Evolutionary conservation across 768 basidiomycete species (phyloP), one percentile per base, ranked within the genome.

Genomic region (Agrocybe praecox): DNA sequence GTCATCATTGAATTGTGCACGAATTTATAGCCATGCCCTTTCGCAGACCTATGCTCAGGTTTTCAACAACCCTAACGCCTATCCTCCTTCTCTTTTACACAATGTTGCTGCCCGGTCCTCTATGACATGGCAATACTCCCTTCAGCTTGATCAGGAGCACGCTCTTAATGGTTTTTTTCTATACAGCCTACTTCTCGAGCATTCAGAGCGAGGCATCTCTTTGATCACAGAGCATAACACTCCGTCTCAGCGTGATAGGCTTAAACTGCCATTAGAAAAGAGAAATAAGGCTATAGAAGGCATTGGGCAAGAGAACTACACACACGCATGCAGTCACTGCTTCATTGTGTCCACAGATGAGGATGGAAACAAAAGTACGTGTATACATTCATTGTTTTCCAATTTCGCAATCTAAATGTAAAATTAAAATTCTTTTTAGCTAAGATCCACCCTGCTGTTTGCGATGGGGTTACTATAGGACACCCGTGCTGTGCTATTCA

Each of bases 401-500:
- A 34, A 34, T 15, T 34, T 15, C 15, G n/a, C n/a, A n/a, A n/a
- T 15, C 15, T 7, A 34, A 8, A 15, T 15, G 7, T 15, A 34
- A 7, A 34, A 8, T 34, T n/a, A n/a, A n/a, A 34, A 15, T 12
- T 40, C 4, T 14, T n/a, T 14, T 32, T 56, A 65, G 64, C 43
- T 3, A 62, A 64, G 44, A 46, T 62, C 14, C 55, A 58, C 34
- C 54, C 57, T n/a, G 53, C 65, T 9, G 60, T 68, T 3, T 58
- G 52, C 14, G 71, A 73, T 62, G 73, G 72, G 2, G 52, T 63
- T 12, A 62, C 63, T 0, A 60, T 72, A 33, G 66, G 70, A 1
- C 68, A 64, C 51, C 69, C 68, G 0, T 71, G 71, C 58, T 73
- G 72, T 55, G 62, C 54, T 6, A 60, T 69, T 1, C 65, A 65